phyloP scores from a whole-genome alignment of 2,329 filamentous ascomycete species.

The Pseudopithomyces maydicus region DNA sequence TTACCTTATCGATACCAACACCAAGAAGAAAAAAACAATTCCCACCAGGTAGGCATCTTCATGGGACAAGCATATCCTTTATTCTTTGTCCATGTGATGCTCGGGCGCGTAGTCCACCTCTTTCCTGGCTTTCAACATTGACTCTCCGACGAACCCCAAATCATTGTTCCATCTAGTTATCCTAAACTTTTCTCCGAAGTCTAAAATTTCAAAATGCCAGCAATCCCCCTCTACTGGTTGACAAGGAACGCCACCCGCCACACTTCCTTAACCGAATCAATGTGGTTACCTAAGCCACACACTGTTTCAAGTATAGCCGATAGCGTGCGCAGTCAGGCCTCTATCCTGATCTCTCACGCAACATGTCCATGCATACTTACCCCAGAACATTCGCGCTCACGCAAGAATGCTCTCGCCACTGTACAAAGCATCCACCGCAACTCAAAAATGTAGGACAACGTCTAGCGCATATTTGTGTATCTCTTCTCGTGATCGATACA shows the following conservation, averaged over 20 bases:
- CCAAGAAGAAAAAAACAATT: no score
- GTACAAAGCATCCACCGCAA: not conserved
- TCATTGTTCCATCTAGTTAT: no score
- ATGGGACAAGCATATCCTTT: no score
- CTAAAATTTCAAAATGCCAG: not conserved
- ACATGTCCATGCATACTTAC: not conserved
- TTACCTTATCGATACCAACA: no score
- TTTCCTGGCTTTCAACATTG: no score
- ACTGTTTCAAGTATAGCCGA: not conserved
- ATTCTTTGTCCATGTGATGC: no score
- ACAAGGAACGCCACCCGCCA: not conserved
- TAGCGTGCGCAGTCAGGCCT: constrained; percentile 1
- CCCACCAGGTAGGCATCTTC: no score
- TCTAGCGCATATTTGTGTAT: not conserved
- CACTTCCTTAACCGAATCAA: not conserved
- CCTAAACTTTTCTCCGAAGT: not conserved
- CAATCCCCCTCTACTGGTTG: not conserved
- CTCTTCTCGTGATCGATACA: no score
- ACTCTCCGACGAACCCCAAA: no score
- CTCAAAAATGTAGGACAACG: not conserved
- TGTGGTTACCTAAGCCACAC: not conserved
- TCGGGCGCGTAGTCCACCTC: no score
- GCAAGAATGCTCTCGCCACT: not conserved
- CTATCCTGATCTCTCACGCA: not conserved
- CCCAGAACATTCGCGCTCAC: not conserved